Conservation (phyloP, 352 stramenopile genomes). For the Phytopythium cucurbitacearum region DNA sequence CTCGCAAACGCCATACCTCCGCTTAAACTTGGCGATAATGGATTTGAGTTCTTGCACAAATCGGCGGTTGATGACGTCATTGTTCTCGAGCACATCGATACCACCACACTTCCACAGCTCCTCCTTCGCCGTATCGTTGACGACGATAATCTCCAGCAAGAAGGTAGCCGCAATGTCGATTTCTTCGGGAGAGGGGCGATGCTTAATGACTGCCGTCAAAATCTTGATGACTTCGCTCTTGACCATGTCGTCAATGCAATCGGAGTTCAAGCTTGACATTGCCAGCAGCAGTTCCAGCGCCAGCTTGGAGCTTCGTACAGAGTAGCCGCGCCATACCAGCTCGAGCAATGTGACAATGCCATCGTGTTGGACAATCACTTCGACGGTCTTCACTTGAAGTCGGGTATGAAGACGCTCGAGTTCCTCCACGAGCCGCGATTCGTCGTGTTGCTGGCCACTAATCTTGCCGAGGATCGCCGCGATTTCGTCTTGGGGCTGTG, state of each 20-base stretch:
- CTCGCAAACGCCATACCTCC: conserved; percentile 7
- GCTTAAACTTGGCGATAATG: conserved; percentile 58
- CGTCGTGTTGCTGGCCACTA: conserved; percentile 14
- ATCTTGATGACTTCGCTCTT: conserved; percentile 43
- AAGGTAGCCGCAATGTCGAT: conserved; percentile 46
- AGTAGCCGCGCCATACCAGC: conserved; percentile 37
- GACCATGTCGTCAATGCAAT: conserved; percentile 37
- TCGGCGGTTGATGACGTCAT: conserved; percentile 33
- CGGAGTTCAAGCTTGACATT: conserved; percentile 25
- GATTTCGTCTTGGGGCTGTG: conserved; percentile 4
- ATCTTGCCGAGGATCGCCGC: conserved; percentile 26
- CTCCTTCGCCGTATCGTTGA: conserved; percentile 36
- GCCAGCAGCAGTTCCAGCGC: conserved; percentile 35
- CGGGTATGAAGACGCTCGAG: conserved; percentile 27
- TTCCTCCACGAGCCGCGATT: conserved; percentile 22
- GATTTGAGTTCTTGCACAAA: conserved; percentile 59
- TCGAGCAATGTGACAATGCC: conserved; percentile 36
- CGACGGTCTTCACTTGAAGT: conserved; percentile 23
- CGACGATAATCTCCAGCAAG: conserved; percentile 38
- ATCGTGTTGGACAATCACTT: conserved; percentile 30
- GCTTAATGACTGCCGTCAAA: conserved; percentile 37
- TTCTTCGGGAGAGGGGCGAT: conserved; percentile 32
- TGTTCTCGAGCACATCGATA: conserved; percentile 36
- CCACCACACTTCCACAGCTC: conserved; percentile 35
- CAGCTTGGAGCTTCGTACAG: conserved; percentile 25